phyloP scores from a whole-genome alignment of 306 rosid genomes.

The Carpinus fangiana region DNA sequence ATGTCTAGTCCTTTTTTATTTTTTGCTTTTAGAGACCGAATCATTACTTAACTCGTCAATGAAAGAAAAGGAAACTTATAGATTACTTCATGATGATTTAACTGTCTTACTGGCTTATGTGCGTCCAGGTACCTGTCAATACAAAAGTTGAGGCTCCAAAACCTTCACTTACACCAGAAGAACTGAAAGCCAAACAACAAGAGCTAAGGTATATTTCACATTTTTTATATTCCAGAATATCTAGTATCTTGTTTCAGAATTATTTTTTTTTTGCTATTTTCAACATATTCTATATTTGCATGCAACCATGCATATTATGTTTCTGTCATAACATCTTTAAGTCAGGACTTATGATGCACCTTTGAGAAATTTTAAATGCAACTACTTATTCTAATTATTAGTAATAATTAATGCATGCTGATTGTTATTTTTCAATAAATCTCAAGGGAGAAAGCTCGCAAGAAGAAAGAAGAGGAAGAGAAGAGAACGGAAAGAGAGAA shows the following conservation, averaged over 20 bases:
- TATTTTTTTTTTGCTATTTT: neutral
- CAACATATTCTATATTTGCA: neutral
- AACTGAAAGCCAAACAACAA: slow-evolving; percentile 80
- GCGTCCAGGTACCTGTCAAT: slow-evolving; percentile 64
- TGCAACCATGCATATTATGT: neutral
- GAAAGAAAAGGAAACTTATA: neutral
- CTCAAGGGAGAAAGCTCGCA: slow-evolving; percentile 92
- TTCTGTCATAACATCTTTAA: neutral
- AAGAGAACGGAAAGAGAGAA: slow-evolving; percentile 78
- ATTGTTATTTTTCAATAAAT: slow-evolving; percentile 16
- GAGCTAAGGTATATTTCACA: slow-evolving; percentile 69
- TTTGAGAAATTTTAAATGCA: slow-evolving; percentile 1
- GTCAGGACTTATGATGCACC: slow-evolving; percentile 18
- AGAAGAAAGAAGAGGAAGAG: slow-evolving; percentile 99
- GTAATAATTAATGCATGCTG: slow-evolving; percentile 8
- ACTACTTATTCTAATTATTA: slow-evolving; percentile 6
- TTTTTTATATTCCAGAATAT: neutral
- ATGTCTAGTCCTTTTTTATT: neutral
- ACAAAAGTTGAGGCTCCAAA: slow-evolving; percentile 72
- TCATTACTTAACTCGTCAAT: neutral
- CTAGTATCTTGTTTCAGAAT: neutral
- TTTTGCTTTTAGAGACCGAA: neutral
- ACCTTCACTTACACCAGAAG: slow-evolving; percentile 86
- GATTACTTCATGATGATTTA: neutral
- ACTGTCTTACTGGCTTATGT: slow-evolving; percentile 21